A percentile compares a stretch with the other conserved stretches of the same genome.
Evolutionary conservation across 768 basidiomycete genomes (phyloP).

Genomic region (Ramaria rubella): DNA sequence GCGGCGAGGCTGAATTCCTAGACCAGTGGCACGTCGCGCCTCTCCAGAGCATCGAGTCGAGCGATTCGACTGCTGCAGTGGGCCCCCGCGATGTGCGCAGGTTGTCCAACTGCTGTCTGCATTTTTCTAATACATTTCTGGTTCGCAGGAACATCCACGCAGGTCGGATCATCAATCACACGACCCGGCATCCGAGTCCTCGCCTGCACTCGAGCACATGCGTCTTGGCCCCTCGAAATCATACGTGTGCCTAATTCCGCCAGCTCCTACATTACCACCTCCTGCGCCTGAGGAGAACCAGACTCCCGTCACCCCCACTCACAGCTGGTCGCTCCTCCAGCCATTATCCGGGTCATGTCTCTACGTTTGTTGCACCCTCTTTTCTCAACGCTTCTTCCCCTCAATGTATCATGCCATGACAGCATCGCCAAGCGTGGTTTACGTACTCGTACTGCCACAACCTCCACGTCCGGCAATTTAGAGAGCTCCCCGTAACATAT

Average conservation of each 20-base stretch:
- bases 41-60: not conserved
- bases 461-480: conserved; percentile 92
- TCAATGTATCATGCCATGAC: conserved; percentile 12
- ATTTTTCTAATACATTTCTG: not conserved
- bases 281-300: conserved; percentile 44
- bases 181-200: not conserved
- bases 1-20: conserved; percentile 73
- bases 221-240: conserved; percentile 61
- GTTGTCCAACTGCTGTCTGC: not conserved
- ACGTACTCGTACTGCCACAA: conserved; percentile 97
- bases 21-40: conserved; percentile 33
- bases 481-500: conserved; percentile 64
- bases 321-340: conserved; percentile 78
- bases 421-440: conserved; percentile 92
- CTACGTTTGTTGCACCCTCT: conserved; percentile 57
- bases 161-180: conserved; percentile 2
- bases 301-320: conserved; percentile 54
- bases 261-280: conserved; percentile 39
- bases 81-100: not conserved
- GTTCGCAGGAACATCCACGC: not conserved
- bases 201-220: conserved; percentile 56
- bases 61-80: not conserved
- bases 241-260: conserved; percentile 74
- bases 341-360: conserved; percentile 76
- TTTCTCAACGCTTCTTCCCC: conserved; percentile 24